These are phyloP conservation scores for Oxyria digyna DNA, from an alignment of 148 eudicot species.

Conservation along the genomic window DNA sequence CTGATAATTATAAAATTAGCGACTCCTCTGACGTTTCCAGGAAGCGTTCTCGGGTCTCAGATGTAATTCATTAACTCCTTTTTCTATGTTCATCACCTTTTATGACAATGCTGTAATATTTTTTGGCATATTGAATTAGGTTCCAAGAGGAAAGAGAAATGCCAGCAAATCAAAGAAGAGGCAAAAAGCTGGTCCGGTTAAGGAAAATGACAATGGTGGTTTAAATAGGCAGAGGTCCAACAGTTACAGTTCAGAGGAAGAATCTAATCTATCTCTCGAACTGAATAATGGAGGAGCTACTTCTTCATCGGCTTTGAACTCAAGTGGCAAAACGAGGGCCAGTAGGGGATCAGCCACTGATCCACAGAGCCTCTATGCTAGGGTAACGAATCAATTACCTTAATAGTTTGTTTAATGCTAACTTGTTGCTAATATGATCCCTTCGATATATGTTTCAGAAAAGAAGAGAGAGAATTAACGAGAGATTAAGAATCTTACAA, in stretches of 20 bases:
- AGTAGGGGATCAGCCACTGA: constrained; percentile 77
- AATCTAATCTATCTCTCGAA: constrained; percentile 31
- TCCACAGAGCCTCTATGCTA: constrained; percentile 88
- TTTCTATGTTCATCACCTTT: neutral
- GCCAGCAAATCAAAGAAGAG: constrained; percentile 32
- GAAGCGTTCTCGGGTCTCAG: constrained; percentile 34
- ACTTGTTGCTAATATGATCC: neutral
- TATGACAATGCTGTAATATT: neutral
- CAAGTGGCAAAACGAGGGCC: constrained; percentile 44
- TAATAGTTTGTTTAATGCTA: neutral
- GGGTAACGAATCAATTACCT: constrained; percentile 29
- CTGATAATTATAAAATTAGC: constrained; percentile 9
- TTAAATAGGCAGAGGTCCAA: constrained; percentile 17
- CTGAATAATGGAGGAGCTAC: constrained; percentile 14
- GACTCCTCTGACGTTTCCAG: constrained; percentile 16
- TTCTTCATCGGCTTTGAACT: constrained; percentile 13
- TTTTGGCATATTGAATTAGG: constrained; percentile 8
- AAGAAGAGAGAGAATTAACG: constrained; percentile 69
- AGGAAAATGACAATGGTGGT: constrained; percentile 17
- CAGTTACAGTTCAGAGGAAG: constrained; percentile 35
- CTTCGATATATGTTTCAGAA: constrained; percentile 27
- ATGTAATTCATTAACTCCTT: constrained; percentile 21
- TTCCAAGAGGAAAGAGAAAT: constrained; percentile 38
- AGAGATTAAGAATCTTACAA: constrained; percentile 59
- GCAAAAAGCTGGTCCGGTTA: constrained; percentile 11